Base-by-base conservation (phyloP, 1,139 yeast genomes). In the Hansenula anomala region DNA sequence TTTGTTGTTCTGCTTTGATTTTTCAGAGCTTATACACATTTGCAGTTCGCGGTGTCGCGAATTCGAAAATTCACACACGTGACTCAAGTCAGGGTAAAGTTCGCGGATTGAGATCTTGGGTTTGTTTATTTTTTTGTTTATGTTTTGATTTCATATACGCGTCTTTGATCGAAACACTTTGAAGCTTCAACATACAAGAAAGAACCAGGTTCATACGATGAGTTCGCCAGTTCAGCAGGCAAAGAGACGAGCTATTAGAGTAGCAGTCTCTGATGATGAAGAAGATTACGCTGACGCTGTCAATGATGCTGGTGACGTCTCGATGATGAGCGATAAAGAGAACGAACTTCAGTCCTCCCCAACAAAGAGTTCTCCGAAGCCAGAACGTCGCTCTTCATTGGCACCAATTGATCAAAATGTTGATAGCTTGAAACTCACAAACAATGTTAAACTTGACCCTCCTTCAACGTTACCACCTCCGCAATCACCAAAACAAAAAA, bases 401-500 rank as follows among this genome's bases (percentile, higher is more conserved):
- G 46, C 49, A 2, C 53, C 51, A 12, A 31, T 50, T 4, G 49
- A 48, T 30, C 47, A 40, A 19, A 52, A 49, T 32, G 36, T 41
- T 2, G 42, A 44, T 12, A 17, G 16, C 3, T 6, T 51, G 23
- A 37, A 40, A 26, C 32, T 44, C 9, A 34, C 22, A 3, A 13
- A 43, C 16, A 17, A 44, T 0, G 43, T 45, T 4, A 43, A 33
- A 14, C 37, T 50, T 2, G 49, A 46, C 2, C 52, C 53, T 6
- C 50, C 54, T 8, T 8, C 25, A 11, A 28, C 39, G 17, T 15
- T 25, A n/a, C 27, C 46, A 11, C 63, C 62, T 12, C 61, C 60
- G 16, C 54, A 61, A 34, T 62, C 68, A 1, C 67, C 67, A 6
- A 60, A 55, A 24, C 42, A 58, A 37, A 63, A 66, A 14, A 64